Evolutionary conservation across 257 asterid species (phyloP).

Genomic region (Knoxia roxburghii): DNA sequence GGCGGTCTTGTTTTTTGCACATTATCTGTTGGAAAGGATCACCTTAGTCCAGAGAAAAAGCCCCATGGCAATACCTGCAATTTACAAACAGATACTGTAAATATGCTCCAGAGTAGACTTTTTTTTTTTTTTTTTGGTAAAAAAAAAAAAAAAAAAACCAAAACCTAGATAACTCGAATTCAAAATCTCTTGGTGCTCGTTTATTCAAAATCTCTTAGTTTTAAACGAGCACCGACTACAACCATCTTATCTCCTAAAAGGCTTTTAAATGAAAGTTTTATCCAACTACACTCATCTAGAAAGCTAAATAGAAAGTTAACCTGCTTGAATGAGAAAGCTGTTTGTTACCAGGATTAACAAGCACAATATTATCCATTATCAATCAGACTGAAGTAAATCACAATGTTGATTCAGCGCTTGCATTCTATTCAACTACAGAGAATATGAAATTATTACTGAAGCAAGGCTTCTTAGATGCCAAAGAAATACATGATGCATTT

Average conservation of each 20-base stretch:
- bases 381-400: neutral
- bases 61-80: conserved; percentile 81
- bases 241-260: neutral
- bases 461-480: neutral
- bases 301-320: too few species aligned
- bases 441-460: neutral
- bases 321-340: too few species aligned
- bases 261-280: neutral
- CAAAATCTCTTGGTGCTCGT: too few species aligned
- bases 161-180: neutral
- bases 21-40: too few species aligned
- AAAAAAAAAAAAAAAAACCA: neutral
- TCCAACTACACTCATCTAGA: neutral
- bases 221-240: neutral
- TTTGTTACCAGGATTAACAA: too few species aligned
- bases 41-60: conserved; percentile 64
- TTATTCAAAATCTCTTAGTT: too few species aligned
- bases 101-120: neutral
- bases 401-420: neutral
- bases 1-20: too few species aligned
- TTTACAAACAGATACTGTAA: neutral
- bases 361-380: too few species aligned
- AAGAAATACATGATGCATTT: neutral
- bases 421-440: neutral
- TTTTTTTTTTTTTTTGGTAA: neutral